Base-by-base conservation (phyloP, 257 asterid species). In the Ilex aquifolium region DNA sequence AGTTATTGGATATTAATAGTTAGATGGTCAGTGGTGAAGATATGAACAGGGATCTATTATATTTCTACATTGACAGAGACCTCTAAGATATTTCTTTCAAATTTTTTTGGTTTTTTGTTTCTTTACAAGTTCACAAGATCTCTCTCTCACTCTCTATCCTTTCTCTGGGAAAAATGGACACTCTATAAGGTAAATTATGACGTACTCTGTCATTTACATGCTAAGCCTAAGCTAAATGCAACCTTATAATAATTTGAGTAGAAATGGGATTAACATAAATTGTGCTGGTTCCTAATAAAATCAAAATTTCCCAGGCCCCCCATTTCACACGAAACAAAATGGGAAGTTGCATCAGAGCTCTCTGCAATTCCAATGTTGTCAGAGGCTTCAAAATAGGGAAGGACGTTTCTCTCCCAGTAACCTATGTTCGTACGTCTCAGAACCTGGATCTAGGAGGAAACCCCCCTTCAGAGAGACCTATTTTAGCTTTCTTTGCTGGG, bases 401-500 rank as follows among this genome's bases (percentile, higher is more conserved):
- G 67, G 87, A 84, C 50, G 82, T 81, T 32, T 81, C 90, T 52
- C 77, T 84, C n/a, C 90, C 90, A 12, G 85, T 79, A 31, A 84
- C 87, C 57, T 71, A 65, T 29, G 53, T 84, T 42, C 87, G 78
- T 55, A 76, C 81, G 10, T 56, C 80, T 5, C 78, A 77, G 71
- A 69, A 78, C 60, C 90, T 69, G 61, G 82, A 84, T 71, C 56
- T 72, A 13, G 89, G 77, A 62, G 86, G 89, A 55, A 74, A 69
- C 36, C 74, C 77, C 54, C 75, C 77, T 62, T 74, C 84, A 14
- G 59, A 75, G 27, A 73, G 84, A 62, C 70, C 70, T 52, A 68
- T 75, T 57, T 70, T 85, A 44, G 89, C 82, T 54, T 85, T 85
- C 77, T 85, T 80, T 52, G 89, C 93, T 52, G 93, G 93, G 29